phyloP scores from a whole-genome alignment of 2,329 filamentous ascomycete genomes.

The Metarhizium guizhouense region DNA sequence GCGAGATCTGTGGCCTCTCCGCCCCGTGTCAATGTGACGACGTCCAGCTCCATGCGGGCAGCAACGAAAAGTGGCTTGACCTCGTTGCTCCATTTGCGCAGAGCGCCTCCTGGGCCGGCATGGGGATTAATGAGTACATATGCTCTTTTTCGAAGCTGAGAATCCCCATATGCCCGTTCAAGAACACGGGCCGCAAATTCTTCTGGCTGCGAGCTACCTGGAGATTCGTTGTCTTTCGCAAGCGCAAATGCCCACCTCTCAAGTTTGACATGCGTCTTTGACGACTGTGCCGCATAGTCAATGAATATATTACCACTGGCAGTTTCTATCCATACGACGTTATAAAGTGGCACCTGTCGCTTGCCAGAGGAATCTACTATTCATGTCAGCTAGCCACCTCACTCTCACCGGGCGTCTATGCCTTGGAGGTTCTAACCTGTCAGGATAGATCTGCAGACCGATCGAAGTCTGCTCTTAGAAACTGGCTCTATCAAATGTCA shows the following conservation, averaged over 20 bases:
- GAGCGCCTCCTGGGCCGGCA: slow-evolving; percentile 70
- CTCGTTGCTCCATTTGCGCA: slow-evolving; percentile 63
- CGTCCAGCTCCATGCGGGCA: slow-evolving; percentile 67
- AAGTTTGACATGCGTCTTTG: slow-evolving; percentile 51
- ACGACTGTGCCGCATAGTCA: slow-evolving; percentile 56
- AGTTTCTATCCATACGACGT: slow-evolving; percentile 74
- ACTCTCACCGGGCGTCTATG: background rate
- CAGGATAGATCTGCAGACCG: slow-evolving; percentile 6
- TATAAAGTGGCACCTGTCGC: slow-evolving; percentile 61
- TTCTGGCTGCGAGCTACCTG: slow-evolving; percentile 30
- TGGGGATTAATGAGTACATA: slow-evolving; percentile 90
- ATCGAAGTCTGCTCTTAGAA: slow-evolving; percentile 4
- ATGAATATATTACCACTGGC: slow-evolving; percentile 54
- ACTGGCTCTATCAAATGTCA: slow-evolving; percentile 5
- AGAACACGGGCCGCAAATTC: slow-evolving; percentile 60
- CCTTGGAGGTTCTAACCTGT: slow-evolving; percentile 4
- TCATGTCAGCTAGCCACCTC: slow-evolving; percentile 3
- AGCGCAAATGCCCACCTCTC: slow-evolving; percentile 48
- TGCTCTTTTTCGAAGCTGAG: slow-evolving; percentile 64
- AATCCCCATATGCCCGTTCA: slow-evolving; percentile 58
- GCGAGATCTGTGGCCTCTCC: slow-evolving; percentile 76
- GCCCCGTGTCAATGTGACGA: slow-evolving; percentile 59
- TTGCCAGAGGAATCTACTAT: slow-evolving; percentile 15
- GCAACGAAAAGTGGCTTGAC: slow-evolving; percentile 77
- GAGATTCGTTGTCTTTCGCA: slow-evolving; percentile 8